Conservation (phyloP, 2,329 filamentous ascomycete species). For the Ophiocordyceps camponoti-leonardi region DNA sequence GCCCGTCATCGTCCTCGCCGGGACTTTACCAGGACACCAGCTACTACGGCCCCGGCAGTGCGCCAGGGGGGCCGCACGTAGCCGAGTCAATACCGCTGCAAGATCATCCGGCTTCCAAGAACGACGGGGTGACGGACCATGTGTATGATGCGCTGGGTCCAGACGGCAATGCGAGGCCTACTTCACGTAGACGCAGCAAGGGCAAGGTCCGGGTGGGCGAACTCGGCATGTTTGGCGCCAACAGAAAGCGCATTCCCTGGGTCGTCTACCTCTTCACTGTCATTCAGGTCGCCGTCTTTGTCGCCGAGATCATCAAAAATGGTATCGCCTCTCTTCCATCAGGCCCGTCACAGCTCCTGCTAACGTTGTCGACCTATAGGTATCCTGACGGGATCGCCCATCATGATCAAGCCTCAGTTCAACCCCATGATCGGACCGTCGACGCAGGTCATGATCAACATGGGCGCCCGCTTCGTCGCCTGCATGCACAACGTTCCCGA, state of each 20-base stretch:
- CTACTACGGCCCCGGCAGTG: conserved; percentile 33
- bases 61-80: conserved; percentile 17
- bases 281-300: conserved; percentile 70
- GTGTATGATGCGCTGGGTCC: conserved; percentile 38
- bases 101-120: conserved; percentile 24
- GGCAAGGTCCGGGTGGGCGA: conserved; percentile 37
- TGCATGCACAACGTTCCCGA: conserved; percentile 78
- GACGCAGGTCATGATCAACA: conserved; percentile 79
- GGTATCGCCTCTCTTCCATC: conserved; percentile 31
- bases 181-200: conserved; percentile 14
- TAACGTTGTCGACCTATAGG: conserved; percentile 25
- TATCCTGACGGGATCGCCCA: conserved; percentile 59
- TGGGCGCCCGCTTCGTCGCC: conserved; percentile 82
- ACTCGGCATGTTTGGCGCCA: conserved; percentile 39
- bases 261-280: conserved; percentile 66
- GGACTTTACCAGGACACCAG: conserved; percentile 32
- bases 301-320: conserved; percentile 73
- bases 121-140: conserved; percentile 34
- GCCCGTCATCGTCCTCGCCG: conserved; percentile 19
- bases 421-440: conserved; percentile 97
- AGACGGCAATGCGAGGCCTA: conserved; percentile 6
- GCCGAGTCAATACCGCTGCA: conserved; percentile 41
- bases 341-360: not conserved
- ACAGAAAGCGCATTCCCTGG: conserved; percentile 49
- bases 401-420: conserved; percentile 67